Evolutionary conservation across 2,329 filamentous ascomycete species (phyloP).

Genomic region (Colletotrichum sublineola): DNA sequence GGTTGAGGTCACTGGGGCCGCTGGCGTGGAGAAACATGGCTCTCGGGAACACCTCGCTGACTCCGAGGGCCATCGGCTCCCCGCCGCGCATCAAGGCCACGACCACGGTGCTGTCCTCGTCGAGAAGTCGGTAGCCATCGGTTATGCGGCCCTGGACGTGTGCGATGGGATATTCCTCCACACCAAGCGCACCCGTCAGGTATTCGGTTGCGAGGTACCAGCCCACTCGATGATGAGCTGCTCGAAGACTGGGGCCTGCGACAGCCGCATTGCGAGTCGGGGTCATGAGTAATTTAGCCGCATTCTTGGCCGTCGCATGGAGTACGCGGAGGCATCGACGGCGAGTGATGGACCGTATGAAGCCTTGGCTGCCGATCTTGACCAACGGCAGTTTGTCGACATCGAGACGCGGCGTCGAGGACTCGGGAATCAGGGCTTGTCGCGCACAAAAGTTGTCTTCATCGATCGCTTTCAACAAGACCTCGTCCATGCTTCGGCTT

Average conservation of each 20-base stretch:
- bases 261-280: constrained; percentile 64
- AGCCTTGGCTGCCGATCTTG: constrained; percentile 18
- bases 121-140: constrained; percentile 59
- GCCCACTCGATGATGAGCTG: constrained; percentile 64
- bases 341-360: constrained; percentile 47
- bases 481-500: constrained; percentile 66
- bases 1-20: constrained; percentile 56
- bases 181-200: constrained; percentile 60
- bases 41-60: constrained; percentile 65
- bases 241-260: constrained; percentile 59
- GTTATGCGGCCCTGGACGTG: constrained; percentile 65
- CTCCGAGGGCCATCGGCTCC: constrained; percentile 71
- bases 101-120: constrained; percentile 66
- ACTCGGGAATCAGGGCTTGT: constrained; percentile 62
- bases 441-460: constrained; percentile 54
- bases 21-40: constrained; percentile 66
- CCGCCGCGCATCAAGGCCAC: constrained; percentile 73
- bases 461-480: constrained; percentile 57
- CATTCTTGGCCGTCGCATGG: constrained; percentile 59
- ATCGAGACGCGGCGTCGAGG: constrained; percentile 57
- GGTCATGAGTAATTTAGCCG: constrained; percentile 64
- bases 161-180: constrained; percentile 61
- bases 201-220: constrained; percentile 66
- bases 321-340: constrained; percentile 45
- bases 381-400: constrained; percentile 56